Percentiles rank a stretch among this genome's conserved stretches.
Evolutionary conservation across 2,329 filamentous ascomycete genomes (phyloP).

Genomic region (Balansia obtecta): DNA sequence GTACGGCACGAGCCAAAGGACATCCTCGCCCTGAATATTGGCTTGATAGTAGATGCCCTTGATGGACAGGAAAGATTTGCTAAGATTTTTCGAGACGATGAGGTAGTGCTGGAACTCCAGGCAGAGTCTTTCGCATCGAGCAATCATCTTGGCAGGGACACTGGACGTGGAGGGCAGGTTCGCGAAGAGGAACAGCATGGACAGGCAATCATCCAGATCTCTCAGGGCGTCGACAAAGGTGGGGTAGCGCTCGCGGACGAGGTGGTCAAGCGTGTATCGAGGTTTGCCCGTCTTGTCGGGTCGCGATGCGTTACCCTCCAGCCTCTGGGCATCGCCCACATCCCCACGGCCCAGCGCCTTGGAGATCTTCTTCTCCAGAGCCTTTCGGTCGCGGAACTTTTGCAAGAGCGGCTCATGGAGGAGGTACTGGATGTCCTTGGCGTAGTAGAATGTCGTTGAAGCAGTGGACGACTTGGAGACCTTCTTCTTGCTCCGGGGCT

Average conservation of each 20-base stretch:
- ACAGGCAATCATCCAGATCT: conserved; percentile 92
- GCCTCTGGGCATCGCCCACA: conserved; percentile 71
- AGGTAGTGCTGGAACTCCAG: conserved; percentile 98
- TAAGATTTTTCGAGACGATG: conserved; percentile 79
- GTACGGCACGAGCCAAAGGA: conserved; percentile 95
- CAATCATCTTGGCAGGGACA: conserved; percentile 90
- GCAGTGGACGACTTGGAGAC: conserved; percentile 81
- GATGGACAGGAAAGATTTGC: conserved; percentile 95
- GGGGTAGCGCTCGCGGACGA: conserved; percentile 95
- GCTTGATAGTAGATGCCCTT: conserved; percentile 99
- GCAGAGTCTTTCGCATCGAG: conserved; percentile 82
- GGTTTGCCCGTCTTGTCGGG: conserved; percentile 86
- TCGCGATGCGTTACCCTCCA: conserved; percentile 76
- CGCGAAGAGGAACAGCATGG: conserved; percentile 94
- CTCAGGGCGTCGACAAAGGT: conserved; percentile 90
- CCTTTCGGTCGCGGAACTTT: conserved; percentile 96
- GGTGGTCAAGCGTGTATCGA: conserved; percentile 84
- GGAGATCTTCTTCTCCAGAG: conserved; percentile 94
- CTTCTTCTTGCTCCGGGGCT: conserved; percentile 95
- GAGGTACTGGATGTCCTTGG: conserved; percentile 97
- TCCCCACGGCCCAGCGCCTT: conserved; percentile 85
- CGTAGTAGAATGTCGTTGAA: conserved; percentile 82
- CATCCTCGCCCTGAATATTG: conserved; percentile 90
- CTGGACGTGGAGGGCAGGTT: conserved; percentile 83
- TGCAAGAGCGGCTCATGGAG: conserved; percentile 88